Conservation (phyloP, 306 rosid genomes). For the Vicia villosa region DNA sequence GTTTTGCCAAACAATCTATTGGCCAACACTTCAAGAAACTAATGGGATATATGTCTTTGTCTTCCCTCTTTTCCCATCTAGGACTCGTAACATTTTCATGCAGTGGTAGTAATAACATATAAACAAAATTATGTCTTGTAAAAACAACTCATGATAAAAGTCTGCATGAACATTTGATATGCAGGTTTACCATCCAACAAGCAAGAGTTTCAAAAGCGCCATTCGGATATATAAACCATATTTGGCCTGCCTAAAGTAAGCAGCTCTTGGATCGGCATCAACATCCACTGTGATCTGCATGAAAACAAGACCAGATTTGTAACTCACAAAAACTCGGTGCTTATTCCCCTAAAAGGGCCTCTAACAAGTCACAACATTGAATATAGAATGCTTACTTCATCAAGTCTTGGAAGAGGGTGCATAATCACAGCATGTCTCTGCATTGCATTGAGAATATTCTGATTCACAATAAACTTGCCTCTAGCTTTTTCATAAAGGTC, state of each 20-base stretch:
- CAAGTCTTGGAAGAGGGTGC: conserved; percentile 98
- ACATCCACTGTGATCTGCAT: conserved; percentile 77
- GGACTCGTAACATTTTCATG: too few species aligned
- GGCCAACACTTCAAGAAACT: background rate
- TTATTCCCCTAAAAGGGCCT: background rate
- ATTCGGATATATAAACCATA: conserved; percentile 82
- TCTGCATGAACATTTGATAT: background rate
- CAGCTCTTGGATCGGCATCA: conserved; percentile 76
- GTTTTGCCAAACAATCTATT: background rate
- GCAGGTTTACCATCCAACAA: conserved; percentile 68
- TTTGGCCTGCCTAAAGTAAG: conserved; percentile 87
- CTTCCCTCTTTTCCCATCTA: background rate
- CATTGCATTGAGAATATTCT: conserved; percentile 63
- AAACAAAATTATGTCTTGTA: too few species aligned
- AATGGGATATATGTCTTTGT: background rate
- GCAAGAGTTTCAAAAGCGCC: conserved; percentile 84
- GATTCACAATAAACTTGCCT: conserved; percentile 83
- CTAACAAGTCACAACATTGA: conserved; percentile 1
- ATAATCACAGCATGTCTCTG: conserved; percentile 71
- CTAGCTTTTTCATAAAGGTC: conserved; percentile 84
- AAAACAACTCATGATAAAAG: too few species aligned
- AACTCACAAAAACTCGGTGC: conserved; percentile 2
- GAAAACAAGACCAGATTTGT: conserved; percentile 10
- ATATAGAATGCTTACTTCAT: conserved; percentile 57
- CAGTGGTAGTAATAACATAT: too few species aligned